Evolutionary conservation across 768 basidiomycete species (phyloP).

Genomic region (Pisolithus sp.): DNA sequence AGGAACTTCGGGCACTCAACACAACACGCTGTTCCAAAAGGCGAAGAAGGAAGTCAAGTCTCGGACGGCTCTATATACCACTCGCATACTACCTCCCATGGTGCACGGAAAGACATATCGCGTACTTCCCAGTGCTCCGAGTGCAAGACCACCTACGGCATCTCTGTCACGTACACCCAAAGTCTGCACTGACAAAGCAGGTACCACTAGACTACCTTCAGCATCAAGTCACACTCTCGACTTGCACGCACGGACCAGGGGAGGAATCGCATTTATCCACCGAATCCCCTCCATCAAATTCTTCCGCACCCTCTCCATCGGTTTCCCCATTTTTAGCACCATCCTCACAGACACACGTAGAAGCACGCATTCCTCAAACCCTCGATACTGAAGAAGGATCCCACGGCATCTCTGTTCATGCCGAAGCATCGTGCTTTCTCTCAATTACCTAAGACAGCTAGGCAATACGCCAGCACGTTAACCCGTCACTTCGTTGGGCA

Average conservation of each 20-base stretch:
- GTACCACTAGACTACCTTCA: conserved; percentile 34
- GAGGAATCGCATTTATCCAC: neutral
- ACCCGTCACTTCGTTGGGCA: neutral
- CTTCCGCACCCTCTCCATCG: neutral
- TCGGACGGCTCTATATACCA: conserved; percentile 52
- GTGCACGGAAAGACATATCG: conserved; percentile 37
- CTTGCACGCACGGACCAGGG: neutral
- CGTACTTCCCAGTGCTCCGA: conserved; percentile 30
- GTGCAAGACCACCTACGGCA: conserved; percentile 30
- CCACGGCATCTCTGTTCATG: conserved; percentile 58
- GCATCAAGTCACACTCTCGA: conserved; percentile 9
- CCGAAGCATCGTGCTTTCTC: conserved; percentile 67
- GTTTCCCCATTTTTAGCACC: conserved; percentile 26
- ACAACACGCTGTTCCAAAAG: conserved; percentile 74
- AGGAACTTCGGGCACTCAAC: conserved; percentile 38
- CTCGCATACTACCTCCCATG: conserved; percentile 52
- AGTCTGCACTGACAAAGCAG: neutral
- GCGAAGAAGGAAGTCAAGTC: conserved; percentile 65
- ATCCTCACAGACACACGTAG: conserved; percentile 16
- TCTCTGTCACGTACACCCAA: conserved; percentile 22
- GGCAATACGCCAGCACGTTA: conserved; percentile 18
- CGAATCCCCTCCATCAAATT: neutral
- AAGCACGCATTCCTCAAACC: conserved; percentile 32
- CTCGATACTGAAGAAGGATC: conserved; percentile 51
- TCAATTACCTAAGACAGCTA: conserved; percentile 35